A percentile compares a stretch with the other conserved stretches of the same genome.
phyloP scores from a whole-genome alignment of 1,284 basidiomycete genomes.

The Moniliophthora roreri region DNA sequence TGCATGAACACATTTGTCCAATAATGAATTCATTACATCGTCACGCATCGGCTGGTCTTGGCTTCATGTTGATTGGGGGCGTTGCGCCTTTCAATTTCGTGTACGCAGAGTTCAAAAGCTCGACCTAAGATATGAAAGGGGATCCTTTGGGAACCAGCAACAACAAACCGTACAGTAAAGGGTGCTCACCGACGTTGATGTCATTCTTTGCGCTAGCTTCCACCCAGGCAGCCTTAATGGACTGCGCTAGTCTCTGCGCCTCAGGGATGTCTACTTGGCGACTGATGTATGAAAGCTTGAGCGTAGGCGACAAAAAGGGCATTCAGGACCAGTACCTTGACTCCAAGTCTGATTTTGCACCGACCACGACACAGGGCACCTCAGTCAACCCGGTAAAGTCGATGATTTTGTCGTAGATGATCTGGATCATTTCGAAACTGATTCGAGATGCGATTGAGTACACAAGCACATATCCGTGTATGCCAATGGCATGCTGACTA shows the following conservation, averaged over 20 bases:
- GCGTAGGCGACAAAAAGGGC: no score
- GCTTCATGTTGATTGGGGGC: conserved; percentile 60
- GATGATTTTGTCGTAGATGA: conserved; percentile 97
- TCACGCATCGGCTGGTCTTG: conserved; percentile 55
- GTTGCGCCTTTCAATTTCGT: conserved; percentile 79
- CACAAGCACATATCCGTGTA: conserved; percentile 87
- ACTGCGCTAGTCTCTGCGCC: conserved; percentile 75
- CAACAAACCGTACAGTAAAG: conserved; percentile 2
- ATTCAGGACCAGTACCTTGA: conserved; percentile 51
- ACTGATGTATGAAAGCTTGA: conserved; percentile 32
- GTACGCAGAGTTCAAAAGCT: conserved; percentile 88
- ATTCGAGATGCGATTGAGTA: conserved; percentile 92
- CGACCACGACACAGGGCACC: conserved; percentile 95
- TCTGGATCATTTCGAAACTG: conserved; percentile 96
- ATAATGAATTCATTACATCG: conserved; percentile 52
- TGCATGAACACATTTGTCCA: no score
- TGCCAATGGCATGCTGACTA: conserved; percentile 80
- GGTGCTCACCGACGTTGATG: conserved; percentile 81
- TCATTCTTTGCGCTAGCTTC: conserved; percentile 92
- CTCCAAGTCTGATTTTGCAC: conserved; percentile 89
- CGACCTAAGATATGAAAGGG: conserved; percentile 50
- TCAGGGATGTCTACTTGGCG: conserved; percentile 80
- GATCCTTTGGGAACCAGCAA: not conserved
- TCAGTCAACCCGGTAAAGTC: conserved; percentile 89
- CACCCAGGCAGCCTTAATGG: conserved; percentile 76